Conservation (phyloP, 176 grass and related monocot genomes). For the Typha latifolia region DNA sequence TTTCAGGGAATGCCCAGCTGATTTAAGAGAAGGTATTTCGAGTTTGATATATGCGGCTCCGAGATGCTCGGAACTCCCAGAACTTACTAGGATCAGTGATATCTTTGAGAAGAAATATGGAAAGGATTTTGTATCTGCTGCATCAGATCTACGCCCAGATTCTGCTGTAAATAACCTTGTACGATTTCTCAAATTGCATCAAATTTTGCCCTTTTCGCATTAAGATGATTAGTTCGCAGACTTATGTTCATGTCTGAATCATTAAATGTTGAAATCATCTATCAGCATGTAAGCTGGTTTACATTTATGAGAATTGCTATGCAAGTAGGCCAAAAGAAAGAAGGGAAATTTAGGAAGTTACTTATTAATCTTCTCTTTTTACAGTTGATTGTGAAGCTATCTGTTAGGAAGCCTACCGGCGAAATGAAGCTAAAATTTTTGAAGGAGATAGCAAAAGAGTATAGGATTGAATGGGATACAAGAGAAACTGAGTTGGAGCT, state of each 20-base stretch:
- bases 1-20: conserved; percentile 68
- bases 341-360: too few species aligned
- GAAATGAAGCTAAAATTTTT: neutral
- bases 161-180: conserved; percentile 79
- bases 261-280: too few species aligned
- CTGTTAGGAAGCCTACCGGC: neutral
- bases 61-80: conserved; percentile 90
- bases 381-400: neutral
- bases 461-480: neutral
- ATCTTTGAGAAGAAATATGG: conserved; percentile 96
- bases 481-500: neutral
- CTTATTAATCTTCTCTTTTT: neutral
- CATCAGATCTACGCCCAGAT: conserved; percentile 64
- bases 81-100: conserved; percentile 58
- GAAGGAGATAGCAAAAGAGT: neutral
- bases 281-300: too few species aligned
- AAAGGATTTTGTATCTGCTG: conserved; percentile 76
- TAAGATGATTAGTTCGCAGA: too few species aligned
- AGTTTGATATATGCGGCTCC: conserved; percentile 94
- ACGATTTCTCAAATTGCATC: conserved; percentile 1
- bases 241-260: too few species aligned
- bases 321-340: too few species aligned
- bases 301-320: too few species aligned
- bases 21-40: conserved; percentile 97
- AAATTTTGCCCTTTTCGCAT: too few species aligned